These are phyloP conservation scores for Dujonia santamariae DNA, from an alignment of 1,139 yeast genomes.

Conservation along the genomic window DNA sequence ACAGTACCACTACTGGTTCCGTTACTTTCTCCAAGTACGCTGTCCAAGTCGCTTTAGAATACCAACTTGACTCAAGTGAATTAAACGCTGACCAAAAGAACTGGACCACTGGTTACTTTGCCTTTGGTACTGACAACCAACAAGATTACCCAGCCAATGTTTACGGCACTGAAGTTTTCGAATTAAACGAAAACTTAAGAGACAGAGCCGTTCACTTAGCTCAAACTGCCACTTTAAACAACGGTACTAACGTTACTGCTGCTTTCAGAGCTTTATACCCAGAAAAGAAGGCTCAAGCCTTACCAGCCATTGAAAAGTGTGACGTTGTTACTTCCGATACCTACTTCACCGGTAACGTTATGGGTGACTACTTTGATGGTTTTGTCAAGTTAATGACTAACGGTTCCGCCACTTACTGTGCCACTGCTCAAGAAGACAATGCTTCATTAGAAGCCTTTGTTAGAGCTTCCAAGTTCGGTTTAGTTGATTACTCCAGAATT, in stretches of 20 bases:
- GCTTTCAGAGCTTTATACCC: slow-evolving; percentile 47
- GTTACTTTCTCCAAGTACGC: slow-evolving; percentile 63
- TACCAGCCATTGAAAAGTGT: slow-evolving; percentile 52
- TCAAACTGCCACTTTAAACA: slow-evolving; percentile 37
- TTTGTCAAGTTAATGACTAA: slow-evolving; percentile 52
- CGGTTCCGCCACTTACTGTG: slow-evolving; percentile 56
- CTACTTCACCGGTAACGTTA: slow-evolving; percentile 53
- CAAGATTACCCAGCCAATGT: slow-evolving; percentile 51
- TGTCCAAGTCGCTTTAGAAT: slow-evolving; percentile 59
- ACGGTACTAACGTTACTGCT: slow-evolving; percentile 44
- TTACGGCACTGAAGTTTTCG: slow-evolving; percentile 66
- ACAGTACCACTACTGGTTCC: slow-evolving; percentile 46
- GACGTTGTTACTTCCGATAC: slow-evolving; percentile 62
- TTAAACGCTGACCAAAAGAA: slow-evolving; percentile 47
- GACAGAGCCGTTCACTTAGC: slow-evolving; percentile 58
- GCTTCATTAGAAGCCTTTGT: slow-evolving; percentile 61
- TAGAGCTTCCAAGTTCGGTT: slow-evolving; percentile 52
- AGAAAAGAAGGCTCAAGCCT: slow-evolving; percentile 45
- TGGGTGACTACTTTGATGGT: slow-evolving; percentile 49
- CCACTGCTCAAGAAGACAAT: slow-evolving; percentile 68
- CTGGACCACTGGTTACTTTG: slow-evolving; percentile 62
- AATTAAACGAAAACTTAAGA: slow-evolving; percentile 56
- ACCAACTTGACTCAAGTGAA: slow-evolving; percentile 47
- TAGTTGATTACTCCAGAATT: slow-evolving; percentile 56
- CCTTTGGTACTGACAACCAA: slow-evolving; percentile 52